phyloP scores from a whole-genome alignment of 1,139 yeast genomes.

The Casaregolazyma suthepensis region DNA sequence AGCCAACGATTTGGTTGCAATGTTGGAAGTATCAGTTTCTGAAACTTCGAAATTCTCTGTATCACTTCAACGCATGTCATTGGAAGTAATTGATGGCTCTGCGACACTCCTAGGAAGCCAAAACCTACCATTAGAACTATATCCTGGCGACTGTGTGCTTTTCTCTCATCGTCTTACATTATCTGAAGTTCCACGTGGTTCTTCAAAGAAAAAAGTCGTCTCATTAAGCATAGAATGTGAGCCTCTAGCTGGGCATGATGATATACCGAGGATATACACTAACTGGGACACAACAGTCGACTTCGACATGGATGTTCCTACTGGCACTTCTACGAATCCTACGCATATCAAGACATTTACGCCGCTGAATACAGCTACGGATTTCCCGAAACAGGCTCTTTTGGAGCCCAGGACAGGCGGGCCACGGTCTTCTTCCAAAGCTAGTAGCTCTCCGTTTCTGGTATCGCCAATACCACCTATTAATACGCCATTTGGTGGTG shows the following conservation, averaged over 20 bases:
- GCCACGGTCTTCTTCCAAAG: background rate
- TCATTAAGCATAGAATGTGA: constrained; percentile 18
- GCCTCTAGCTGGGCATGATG: constrained; percentile 19
- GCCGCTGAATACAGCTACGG: background rate
- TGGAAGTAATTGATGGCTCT: constrained; percentile 41
- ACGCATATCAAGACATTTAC: background rate
- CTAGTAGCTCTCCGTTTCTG: background rate
- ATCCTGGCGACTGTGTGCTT: constrained; percentile 32
- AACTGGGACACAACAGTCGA: constrained; percentile 60
- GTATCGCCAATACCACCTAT: background rate
- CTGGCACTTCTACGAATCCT: background rate
- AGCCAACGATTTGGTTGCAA: constrained; percentile 45
- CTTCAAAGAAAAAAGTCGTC: constrained; percentile 21
- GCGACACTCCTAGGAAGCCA: constrained; percentile 33
- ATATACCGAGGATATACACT: constrained; percentile 37
- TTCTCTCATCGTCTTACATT: constrained; percentile 26
- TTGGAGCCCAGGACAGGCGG: background rate
- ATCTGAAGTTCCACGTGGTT: constrained; percentile 19
- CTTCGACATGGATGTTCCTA: constrained; percentile 36
- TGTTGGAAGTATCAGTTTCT: constrained; percentile 51
- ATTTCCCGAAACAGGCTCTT: background rate
- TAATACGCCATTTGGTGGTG: constrained; percentile 31
- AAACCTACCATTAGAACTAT: constrained; percentile 29
- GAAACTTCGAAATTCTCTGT: constrained; percentile 31
- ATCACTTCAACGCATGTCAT: constrained; percentile 33